phyloP scores from a whole-genome alignment of 169 alveolate species.

The Blepharisma undulans region DNA sequence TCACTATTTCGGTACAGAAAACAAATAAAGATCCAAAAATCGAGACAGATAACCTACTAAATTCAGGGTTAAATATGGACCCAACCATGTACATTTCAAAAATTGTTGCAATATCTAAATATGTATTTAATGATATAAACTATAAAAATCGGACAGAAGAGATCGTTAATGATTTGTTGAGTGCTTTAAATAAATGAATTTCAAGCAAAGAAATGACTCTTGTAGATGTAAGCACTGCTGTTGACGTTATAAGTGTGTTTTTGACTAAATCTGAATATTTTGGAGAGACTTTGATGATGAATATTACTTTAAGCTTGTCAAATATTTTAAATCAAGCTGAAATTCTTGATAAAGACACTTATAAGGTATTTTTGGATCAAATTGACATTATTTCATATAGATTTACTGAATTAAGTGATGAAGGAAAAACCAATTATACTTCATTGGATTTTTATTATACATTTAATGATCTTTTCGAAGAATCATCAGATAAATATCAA shows the following conservation, averaged over 20 bases:
- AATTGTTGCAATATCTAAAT: neutral
- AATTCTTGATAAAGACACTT: neutral
- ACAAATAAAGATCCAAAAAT: too few relatives aligned
- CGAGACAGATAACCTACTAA: neutral
- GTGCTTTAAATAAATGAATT: neutral
- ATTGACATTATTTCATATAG: neutral
- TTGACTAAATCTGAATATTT: too few relatives aligned
- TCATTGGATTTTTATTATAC: too few relatives aligned
- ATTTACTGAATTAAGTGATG: neutral
- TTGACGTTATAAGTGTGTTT: neutral
- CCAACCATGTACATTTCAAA: neutral
- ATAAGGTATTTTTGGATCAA: neutral
- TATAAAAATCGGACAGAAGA: neutral
- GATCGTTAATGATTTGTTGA: neutral
- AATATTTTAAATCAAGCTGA: neutral
- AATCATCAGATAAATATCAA: neutral
- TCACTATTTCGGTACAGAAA: too few relatives aligned
- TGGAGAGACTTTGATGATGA: neutral
- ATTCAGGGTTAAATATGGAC: neutral
- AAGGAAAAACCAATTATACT: neutral
- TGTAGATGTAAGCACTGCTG: neutral
- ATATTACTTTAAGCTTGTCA: neutral
- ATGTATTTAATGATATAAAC: neutral
- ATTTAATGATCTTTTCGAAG: too few relatives aligned
- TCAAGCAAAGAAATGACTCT: neutral